A percentile compares a stretch with the other conserved stretches of the same genome.
These are phyloP conservation scores for Irpex sp. DNA, from an alignment of 1,284 basidiomycete species.

Conservation along the genomic window DNA sequence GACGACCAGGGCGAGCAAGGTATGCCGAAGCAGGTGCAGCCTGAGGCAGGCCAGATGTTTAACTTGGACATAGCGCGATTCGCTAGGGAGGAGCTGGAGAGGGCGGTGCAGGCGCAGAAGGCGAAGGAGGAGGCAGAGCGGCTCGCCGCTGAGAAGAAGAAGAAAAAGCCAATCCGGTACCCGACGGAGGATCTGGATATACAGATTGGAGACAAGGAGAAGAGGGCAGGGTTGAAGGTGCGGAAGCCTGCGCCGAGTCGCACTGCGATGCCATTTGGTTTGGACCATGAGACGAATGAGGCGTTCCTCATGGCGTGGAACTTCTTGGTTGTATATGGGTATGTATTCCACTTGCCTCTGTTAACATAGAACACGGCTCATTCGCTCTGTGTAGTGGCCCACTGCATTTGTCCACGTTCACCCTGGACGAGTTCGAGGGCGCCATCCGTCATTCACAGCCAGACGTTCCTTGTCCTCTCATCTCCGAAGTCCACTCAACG, in stretches of 20 bases:
- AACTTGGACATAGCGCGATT: constrained; percentile 50
- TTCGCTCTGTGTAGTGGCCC: constrained; percentile 68
- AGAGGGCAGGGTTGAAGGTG: constrained; percentile 66
- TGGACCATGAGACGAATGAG: constrained; percentile 72
- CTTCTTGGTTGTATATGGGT: constrained; percentile 92
- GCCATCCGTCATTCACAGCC: constrained; percentile 75
- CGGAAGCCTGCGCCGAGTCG: constrained; percentile 68
- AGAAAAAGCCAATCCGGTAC: constrained; percentile 87
- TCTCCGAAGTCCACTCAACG: constrained; percentile 86
- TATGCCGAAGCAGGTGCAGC: constrained; percentile 25
- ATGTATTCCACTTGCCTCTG: no score
- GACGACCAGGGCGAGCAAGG: constrained; percentile 50
- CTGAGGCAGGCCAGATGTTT: constrained; percentile 3
- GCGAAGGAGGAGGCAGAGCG: constrained; percentile 70
- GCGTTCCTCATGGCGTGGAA: constrained; percentile 88
- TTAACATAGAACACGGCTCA: no score
- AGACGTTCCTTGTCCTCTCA: constrained; percentile 72
- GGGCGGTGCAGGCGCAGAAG: constrained; percentile 61
- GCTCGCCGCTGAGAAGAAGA: constrained; percentile 74
- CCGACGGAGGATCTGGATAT: constrained; percentile 84
- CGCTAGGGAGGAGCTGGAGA: constrained; percentile 65
- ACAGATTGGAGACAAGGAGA: constrained; percentile 72
- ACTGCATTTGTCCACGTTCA: constrained; percentile 85
- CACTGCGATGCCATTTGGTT: constrained; percentile 71
- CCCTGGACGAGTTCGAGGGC: constrained; percentile 91